Evolutionary conservation across 192 early-diverging fungal species (phyloP), one percentile per base, ranked within the genome.

Genomic region (Gryganskiella cystojenkinii): DNA sequence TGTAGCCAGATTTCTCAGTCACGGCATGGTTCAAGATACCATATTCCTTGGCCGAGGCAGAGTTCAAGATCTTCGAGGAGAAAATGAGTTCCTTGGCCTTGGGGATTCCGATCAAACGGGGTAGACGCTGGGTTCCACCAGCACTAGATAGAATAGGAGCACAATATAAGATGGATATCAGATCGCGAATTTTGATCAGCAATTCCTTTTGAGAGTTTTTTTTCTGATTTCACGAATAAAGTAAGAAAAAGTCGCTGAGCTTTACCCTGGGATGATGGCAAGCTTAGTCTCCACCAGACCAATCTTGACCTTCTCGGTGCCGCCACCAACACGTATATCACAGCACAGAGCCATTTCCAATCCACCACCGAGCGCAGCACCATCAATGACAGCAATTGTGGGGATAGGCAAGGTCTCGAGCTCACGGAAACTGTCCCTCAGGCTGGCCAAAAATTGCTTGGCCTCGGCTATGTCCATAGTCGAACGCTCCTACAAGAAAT

Each of bases 241-340:
- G n/a, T n/a, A n/a, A n/a, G n/a, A n/a, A n/a, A n/a, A n/a, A n/a
- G n/a, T n/a, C n/a, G n/a, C n/a, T n/a, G n/a, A n/a, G n/a, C n/a
- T n/a, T n/a, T 85, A 92, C 88, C 97, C 97, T 25, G 97, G 97
- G 58, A 99, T 98, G 59, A 99, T 98, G 37, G 93, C 96, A 22
- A 98, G 85, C 52, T 87, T 90, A 1, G 97, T 97, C 80, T 99
- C 97, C 2, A 94, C 91, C 43, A 99, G 82, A 15, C 96, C 96
- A 49, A 99, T 82, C 59, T 92, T 89, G 27, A 95, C 92, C 37
- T 87, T 71, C 28, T 76, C 58, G 22, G 57, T 56, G 9, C 80
- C 86, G 61, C 95, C 95, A 24, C 92, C 94, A 34, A 97, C 85
- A 9, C 97, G 84, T 62, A 99, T 81, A 81, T 99, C 95, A 53